phyloP scores from a whole-genome alignment of 169 alveolate species.

The Fabrea salina region DNA sequence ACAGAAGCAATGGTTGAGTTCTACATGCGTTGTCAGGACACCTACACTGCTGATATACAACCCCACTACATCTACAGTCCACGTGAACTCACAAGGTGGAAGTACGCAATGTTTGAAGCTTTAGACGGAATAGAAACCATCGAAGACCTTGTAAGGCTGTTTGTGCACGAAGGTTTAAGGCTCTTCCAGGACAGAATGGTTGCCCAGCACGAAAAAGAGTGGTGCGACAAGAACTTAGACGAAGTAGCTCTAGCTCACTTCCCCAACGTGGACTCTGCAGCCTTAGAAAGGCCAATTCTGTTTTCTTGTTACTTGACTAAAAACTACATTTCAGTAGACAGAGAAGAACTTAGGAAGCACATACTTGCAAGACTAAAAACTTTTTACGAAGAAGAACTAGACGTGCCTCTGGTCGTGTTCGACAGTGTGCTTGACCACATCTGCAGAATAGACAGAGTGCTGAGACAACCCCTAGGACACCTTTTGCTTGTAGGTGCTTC shows the following conservation, averaged over 20 bases:
- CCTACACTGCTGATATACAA: conserved; percentile 94
- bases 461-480: conserved; percentile 97
- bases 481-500: conserved; percentile 94
- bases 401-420: conserved; percentile 92
- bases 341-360: conserved; percentile 84
- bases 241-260: conserved; percentile 80
- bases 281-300: conserved; percentile 82
- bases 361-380: conserved; percentile 81
- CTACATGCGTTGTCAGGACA: conserved; percentile 88
- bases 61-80: conserved; percentile 98
- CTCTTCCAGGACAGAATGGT: conserved; percentile 96
- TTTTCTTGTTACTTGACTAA: conserved; percentile 79
- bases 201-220: conserved; percentile 87
- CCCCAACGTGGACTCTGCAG: conserved; percentile 63
- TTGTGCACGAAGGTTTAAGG: conserved; percentile 95
- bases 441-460: conserved; percentile 95
- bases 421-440: conserved; percentile 96
- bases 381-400: conserved; percentile 94
- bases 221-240: conserved; percentile 92
- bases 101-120: conserved; percentile 89
- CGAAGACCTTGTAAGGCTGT: conserved; percentile 88
- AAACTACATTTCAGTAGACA: conserved; percentile 70
- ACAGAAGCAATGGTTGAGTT: conserved; percentile 98
- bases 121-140: conserved; percentile 75
- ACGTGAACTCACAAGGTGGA: conserved; percentile 98